These are phyloP conservation scores for Iris pallida DNA, from an alignment of 116 monocot species.

Conservation along the genomic window DNA sequence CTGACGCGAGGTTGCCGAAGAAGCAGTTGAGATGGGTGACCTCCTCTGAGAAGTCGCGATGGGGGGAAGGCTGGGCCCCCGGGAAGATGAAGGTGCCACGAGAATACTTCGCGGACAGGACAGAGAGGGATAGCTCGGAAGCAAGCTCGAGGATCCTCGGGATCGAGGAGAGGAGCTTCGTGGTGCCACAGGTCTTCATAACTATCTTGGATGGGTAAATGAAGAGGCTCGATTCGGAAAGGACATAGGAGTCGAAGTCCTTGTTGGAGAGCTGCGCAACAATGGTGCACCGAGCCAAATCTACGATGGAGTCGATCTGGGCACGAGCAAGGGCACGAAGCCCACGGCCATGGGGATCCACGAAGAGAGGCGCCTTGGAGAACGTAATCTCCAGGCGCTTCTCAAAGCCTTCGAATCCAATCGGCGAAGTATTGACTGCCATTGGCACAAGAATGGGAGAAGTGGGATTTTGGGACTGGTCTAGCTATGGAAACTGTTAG, in stretches of 20 bases:
- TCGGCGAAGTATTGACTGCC: constrained; percentile 30
- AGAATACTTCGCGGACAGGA: constrained; percentile 52
- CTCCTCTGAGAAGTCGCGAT: constrained; percentile 62
- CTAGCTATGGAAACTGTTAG: constrained; percentile 5
- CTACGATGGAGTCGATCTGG: constrained; percentile 62
- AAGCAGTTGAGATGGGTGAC: constrained; percentile 38
- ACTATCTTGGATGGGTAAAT: constrained; percentile 57
- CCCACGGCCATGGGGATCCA: constrained; percentile 29
- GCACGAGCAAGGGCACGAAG: constrained; percentile 48
- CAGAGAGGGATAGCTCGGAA: constrained; percentile 32
- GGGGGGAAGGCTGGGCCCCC: constrained; percentile 55
- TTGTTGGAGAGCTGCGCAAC: constrained; percentile 57
- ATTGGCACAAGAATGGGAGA: not conserved
- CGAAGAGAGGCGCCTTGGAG: constrained; percentile 27
- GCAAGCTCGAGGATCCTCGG: constrained; percentile 52
- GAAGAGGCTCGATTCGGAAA: constrained; percentile 24
- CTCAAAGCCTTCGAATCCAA: constrained; percentile 77
- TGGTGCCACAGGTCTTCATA: constrained; percentile 75
- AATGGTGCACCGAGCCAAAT: constrained; percentile 53
- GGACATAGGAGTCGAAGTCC: constrained; percentile 66
- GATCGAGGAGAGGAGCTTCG: constrained; percentile 53
- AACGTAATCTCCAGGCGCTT: constrained; percentile 77
- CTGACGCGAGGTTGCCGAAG: constrained; percentile 45
- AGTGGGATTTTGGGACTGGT: not conserved
- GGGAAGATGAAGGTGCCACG: constrained; percentile 73